These are phyloP conservation scores for Stachybotrys chlorohalonatus DNA, from an alignment of 2,329 filamentous ascomycete genomes.

Conservation along the genomic window DNA sequence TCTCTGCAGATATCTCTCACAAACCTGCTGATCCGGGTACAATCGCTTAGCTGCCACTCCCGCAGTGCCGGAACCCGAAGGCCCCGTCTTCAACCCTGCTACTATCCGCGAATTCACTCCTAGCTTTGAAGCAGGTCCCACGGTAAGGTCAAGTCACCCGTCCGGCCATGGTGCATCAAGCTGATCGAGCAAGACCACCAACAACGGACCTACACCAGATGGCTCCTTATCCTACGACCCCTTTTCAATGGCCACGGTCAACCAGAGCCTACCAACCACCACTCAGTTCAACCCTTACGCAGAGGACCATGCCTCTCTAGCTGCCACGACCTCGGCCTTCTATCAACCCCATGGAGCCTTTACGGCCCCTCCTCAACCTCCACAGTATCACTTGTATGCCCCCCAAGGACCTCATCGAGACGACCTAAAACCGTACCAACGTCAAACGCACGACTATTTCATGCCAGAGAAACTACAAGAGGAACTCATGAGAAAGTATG, in stretches of 20 bases:
- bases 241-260: slow-evolving; percentile 51
- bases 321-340: slow-evolving; percentile 50
- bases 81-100: slow-evolving; percentile 44
- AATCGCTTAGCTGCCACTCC: slow-evolving; percentile 21
- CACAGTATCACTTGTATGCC: slow-evolving; percentile 89
- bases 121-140: slow-evolving; percentile 41
- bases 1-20: slow-evolving; percentile 6
- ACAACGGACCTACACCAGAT: slow-evolving; percentile 42
- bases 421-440: slow-evolving; percentile 75
- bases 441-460: slow-evolving; percentile 84
- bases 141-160: slow-evolving; percentile 25
- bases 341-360: slow-evolving; percentile 52
- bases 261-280: slow-evolving; percentile 38
- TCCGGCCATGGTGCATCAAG: background rate
- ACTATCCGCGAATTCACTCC: slow-evolving; percentile 53
- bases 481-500: slow-evolving; percentile 80
- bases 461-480: slow-evolving; percentile 78
- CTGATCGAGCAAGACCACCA: slow-evolving; percentile 18
- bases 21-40: background rate
- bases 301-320: slow-evolving; percentile 56
- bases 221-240: slow-evolving; percentile 44
- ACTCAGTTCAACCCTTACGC: slow-evolving; percentile 65
- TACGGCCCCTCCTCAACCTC: slow-evolving; percentile 48
- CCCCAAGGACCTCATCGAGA: slow-evolving; percentile 76
- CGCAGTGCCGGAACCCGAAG: slow-evolving; percentile 31